Conservation (phyloP, 73 alveolate species). For the Loxodes magnus region DNA sequence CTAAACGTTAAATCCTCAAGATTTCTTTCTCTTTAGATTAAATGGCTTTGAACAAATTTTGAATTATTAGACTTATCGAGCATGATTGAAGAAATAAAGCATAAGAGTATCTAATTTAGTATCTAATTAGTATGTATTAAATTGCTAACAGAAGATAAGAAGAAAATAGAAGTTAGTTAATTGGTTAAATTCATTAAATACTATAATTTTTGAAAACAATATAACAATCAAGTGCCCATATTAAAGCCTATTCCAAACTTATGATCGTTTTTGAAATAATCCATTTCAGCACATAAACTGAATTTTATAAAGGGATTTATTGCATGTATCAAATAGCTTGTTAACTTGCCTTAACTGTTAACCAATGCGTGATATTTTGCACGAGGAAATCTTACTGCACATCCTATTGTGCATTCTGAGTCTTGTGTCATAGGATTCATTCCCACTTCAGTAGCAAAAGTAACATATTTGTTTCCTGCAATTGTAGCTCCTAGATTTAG, state of each 20-base stretch:
- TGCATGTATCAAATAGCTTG: background rate
- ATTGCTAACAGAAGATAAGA: too few species aligned
- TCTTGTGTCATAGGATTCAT: background rate
- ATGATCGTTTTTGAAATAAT: background rate
- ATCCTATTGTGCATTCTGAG: background rate
- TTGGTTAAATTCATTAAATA: too few species aligned
- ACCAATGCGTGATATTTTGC: slow-evolving; percentile 6
- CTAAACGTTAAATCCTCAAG: too few species aligned
- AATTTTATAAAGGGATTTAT: slow-evolving; percentile 2
- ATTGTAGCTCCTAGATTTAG: background rate
- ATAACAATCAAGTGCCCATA: slow-evolving; percentile 1
- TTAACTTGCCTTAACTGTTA: background rate
- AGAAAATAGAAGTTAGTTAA: too few species aligned
- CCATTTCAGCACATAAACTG: slow-evolving; percentile 6
- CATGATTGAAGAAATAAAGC: too few species aligned
- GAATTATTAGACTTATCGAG: too few species aligned
- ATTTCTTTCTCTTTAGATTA: too few species aligned
- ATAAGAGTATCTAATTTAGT: too few species aligned
- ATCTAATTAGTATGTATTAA: too few species aligned
- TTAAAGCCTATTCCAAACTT: slow-evolving; percentile 11
- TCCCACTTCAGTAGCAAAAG: slow-evolving; percentile 8
- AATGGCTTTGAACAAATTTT: too few species aligned
- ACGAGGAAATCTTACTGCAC: background rate
- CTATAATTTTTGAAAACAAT: too few species aligned
- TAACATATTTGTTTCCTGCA: background rate